phyloP scores from a whole-genome alignment of 2,329 filamentous ascomycete genomes.

The Periconia sp. region DNA sequence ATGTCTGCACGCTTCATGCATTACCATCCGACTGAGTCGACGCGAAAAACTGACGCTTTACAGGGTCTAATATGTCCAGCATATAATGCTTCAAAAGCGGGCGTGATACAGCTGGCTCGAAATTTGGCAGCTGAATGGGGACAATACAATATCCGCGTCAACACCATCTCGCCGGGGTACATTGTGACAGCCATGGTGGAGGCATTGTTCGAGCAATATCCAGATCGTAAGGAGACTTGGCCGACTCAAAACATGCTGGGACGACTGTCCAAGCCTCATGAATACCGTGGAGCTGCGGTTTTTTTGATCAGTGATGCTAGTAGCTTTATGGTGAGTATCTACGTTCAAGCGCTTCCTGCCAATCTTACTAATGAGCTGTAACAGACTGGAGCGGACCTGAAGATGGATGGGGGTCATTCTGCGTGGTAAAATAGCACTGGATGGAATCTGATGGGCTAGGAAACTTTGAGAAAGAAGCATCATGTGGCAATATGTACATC shows the following conservation, averaged over 20 bases:
- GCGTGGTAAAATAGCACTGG: constrained; percentile 32
- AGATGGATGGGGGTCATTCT: constrained; percentile 43
- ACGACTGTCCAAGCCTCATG: constrained; percentile 35
- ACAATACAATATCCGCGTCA: constrained; percentile 71
- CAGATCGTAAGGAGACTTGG: constrained; percentile 69
- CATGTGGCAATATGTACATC: too few species aligned
- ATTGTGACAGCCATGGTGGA: constrained; percentile 84
- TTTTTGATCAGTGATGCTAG: constrained; percentile 45
- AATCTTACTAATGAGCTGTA: constrained; percentile 6
- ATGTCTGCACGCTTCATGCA: constrained; percentile 32
- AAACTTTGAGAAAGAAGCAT: neutral
- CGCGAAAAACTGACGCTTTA: constrained; percentile 13
- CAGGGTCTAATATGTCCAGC: constrained; percentile 67
- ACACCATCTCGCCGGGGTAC: constrained; percentile 79
- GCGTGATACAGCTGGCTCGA: constrained; percentile 69
- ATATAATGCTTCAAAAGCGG: constrained; percentile 77
- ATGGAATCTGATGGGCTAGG: neutral
- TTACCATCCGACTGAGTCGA: neutral
- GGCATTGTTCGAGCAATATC: constrained; percentile 73
- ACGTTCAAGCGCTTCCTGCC: neutral
- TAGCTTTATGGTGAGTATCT: constrained; percentile 38
- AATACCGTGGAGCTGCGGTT: constrained; percentile 43
- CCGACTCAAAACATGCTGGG: constrained; percentile 82
- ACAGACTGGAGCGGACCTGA: constrained; percentile 40
- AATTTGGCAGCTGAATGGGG: constrained; percentile 77